Evolutionary conservation across 2,329 filamentous ascomycete species (phyloP), one percentile per base, ranked within the genome.

Genomic region (Emmonsiellopsis sp.): DNA sequence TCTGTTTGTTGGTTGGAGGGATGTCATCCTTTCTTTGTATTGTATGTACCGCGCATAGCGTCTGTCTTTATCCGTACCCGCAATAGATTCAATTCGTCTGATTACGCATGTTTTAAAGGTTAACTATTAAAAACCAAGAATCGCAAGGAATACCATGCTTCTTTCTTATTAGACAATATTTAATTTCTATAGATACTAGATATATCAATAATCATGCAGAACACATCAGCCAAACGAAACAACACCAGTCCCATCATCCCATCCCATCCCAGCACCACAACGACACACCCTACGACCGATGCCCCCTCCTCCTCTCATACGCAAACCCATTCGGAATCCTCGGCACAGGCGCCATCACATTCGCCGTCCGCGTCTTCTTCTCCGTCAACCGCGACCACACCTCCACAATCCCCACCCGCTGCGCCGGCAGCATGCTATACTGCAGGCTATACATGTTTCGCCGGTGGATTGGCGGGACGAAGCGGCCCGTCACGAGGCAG

Each of bases 361-460:
- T 59, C 1, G 64, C 59, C 46, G 62, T 54, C 32, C 60, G 59
- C 2, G 57, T 54, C 51, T 69, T 70, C 50, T 67, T 70, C 53
- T 80, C 73, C 59, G 80, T 86, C 53, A 93, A 72, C 40, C 81
- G 79, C 43, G 79, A 76, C 93, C 94, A 98, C 68, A 97, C 85
- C 66, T 96, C 90, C 62, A 81, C 77, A 54, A 97, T 86, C 2
- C 85, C 84, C 0, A 89, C 86, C 44, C 94, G 77, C 52, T 81
- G 81, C 7, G 88, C 86, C 0, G 94, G 94, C 41, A 98, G 78
- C 89, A 97, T 97, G 73, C 89, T 95, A 71, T 98, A 98, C 72
- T 98, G 93, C 63, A 98, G 76, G 61, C 89, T 94, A 72, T 98
- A 98, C 50, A 98, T 77, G 65, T 93, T 94, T 66, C 91, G 92